phyloP scores from a whole-genome alignment of 306 rosid species.

The Castanea crenata region DNA sequence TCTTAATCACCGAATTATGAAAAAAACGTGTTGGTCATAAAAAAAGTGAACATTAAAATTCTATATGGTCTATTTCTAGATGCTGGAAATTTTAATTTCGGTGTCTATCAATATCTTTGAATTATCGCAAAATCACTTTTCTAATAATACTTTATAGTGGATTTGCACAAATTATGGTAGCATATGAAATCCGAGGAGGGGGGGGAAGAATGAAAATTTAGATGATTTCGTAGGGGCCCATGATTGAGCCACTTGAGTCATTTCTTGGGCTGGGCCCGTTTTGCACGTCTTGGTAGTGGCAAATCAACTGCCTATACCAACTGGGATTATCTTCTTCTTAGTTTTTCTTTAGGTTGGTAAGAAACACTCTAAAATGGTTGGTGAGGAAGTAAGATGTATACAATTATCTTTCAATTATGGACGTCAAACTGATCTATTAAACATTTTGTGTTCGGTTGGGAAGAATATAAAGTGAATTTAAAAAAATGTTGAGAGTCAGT shows the following conservation, averaged over 20 bases:
- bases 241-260: neutral
- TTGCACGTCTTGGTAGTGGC: neutral
- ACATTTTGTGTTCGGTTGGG: too few relatives aligned
- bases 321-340: neutral
- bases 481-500: too few relatives aligned
- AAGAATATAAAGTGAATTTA: too few relatives aligned
- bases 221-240: neutral
- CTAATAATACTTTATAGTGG: neutral
- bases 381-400: neutral
- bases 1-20: too few relatives aligned
- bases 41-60: too few relatives aligned
- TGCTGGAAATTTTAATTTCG: neutral
- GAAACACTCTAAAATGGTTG: neutral
- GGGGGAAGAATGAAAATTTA: neutral
- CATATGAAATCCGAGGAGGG: neutral
- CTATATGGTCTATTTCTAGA: too few relatives aligned
- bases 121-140: neutral
- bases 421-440: too few relatives aligned
- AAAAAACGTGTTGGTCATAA: too few relatives aligned
- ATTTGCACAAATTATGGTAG: neutral
- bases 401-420: too few relatives aligned
- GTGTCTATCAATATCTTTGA: neutral
- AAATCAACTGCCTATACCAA: conserved; percentile 7
- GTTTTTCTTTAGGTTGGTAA: neutral
- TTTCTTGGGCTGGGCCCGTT: conserved; percentile 1